These are phyloP conservation scores for Endocladia muricata DNA, from an alignment of 31 red algal genomes.

Conservation along the genomic window DNA sequence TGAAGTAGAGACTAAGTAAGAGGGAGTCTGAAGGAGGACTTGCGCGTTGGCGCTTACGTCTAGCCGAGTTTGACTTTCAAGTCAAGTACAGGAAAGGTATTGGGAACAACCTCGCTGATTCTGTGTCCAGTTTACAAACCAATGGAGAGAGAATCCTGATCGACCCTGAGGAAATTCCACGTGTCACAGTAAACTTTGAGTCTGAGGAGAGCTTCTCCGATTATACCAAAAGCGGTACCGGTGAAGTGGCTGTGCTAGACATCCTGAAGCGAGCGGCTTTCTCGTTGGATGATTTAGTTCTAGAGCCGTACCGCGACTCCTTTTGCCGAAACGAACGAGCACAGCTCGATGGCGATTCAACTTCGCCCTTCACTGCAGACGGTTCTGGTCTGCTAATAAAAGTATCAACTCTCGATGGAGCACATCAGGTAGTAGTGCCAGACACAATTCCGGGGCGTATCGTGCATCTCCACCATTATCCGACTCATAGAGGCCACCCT, in stretches of 20 bases:
- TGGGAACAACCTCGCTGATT: constrained; percentile 11
- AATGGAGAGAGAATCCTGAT: background rate
- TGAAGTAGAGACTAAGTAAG: constrained; percentile 33
- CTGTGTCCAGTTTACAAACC: constrained; percentile 11
- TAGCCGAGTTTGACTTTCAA: constrained; percentile 17
- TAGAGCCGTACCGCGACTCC: background rate
- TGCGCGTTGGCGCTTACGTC: constrained; percentile 13
- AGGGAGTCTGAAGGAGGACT: constrained; percentile 13
- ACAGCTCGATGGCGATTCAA: background rate
- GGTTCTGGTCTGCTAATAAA: no score
- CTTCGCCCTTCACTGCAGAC: background rate
- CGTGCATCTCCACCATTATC: no score
- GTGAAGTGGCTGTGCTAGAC: background rate
- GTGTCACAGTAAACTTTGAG: background rate
- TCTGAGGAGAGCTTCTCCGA: no score
- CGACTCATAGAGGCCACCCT: no score
- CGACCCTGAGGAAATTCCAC: background rate
- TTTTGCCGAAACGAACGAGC: constrained; percentile 3
- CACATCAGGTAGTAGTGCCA: no score
- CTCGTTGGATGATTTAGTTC: background rate
- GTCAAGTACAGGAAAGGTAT: constrained; percentile 6
- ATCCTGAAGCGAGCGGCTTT: background rate
- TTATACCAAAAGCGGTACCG: background rate
- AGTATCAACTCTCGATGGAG: no score
- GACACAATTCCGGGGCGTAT: no score